Conservation (phyloP, 208 protist genomes). For the Crithidia thermophila region DNA sequence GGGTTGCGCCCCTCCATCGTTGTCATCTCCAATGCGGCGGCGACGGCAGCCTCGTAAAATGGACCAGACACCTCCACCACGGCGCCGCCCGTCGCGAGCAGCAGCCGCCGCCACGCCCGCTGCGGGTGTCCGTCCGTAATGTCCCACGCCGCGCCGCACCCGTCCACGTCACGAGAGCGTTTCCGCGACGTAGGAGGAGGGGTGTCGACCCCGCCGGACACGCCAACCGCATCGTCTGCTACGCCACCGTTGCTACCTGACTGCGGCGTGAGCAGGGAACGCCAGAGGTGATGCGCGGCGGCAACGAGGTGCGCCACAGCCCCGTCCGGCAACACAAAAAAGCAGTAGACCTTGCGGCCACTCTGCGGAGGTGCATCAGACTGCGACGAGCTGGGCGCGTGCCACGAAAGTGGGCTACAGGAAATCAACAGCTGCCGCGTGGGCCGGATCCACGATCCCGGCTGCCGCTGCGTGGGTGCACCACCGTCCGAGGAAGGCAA, state of each 20-base stretch:
- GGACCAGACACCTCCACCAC: conserved; percentile 18
- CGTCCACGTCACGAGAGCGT: conserved; percentile 3
- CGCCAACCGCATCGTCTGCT: neutral
- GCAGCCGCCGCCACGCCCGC: conserved; percentile 24
- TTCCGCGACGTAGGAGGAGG: conserved; percentile 4
- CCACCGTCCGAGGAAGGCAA: neutral
- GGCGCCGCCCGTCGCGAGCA: conserved; percentile 18
- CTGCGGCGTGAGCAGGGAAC: too few relatives aligned
- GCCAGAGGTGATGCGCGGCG: neutral
- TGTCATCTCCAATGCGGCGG: neutral
- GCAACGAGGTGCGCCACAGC: conserved; percentile 8
- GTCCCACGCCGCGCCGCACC: conserved; percentile 1
- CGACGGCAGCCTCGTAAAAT: neutral
- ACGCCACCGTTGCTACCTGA: neutral
- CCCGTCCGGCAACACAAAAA: conserved; percentile 25
- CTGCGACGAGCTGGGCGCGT: neutral
- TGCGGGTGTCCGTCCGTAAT: conserved; percentile 25
- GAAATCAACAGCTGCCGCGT: too few relatives aligned
- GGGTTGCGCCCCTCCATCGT: too few relatives aligned
- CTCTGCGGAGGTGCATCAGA: neutral
- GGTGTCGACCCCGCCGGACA: too few relatives aligned
- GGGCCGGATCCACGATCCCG: conserved; percentile 21
- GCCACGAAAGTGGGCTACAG: neutral
- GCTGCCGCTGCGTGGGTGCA: neutral
- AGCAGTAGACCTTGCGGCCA: neutral